Evolutionary conservation across 805 yeast genomes (phyloP).

Genomic region (Saccharomyces mikatae): DNA sequence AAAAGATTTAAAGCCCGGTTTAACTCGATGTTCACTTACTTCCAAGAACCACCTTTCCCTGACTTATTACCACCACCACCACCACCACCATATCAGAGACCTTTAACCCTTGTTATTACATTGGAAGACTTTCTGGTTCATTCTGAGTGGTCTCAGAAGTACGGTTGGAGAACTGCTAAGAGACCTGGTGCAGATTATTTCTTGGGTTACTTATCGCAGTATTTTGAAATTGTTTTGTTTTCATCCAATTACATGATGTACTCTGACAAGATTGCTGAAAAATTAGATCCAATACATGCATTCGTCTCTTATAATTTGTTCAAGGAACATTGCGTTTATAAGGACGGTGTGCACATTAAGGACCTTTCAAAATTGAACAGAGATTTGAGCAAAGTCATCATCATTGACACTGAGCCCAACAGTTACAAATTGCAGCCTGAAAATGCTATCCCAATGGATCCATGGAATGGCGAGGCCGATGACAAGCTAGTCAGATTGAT

Average conservation of each 20-base stretch:
- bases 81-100: slow-evolving; percentile 86
- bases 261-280: slow-evolving; percentile 74
- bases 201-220: slow-evolving; percentile 86
- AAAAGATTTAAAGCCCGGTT: slow-evolving; percentile 65
- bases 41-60: slow-evolving; percentile 89
- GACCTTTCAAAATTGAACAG: slow-evolving; percentile 87
- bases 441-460: slow-evolving; percentile 76
- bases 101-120: slow-evolving; percentile 79
- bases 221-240: slow-evolving; percentile 91
- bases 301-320: slow-evolving; percentile 77
- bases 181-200: slow-evolving; percentile 98
- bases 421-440: slow-evolving; percentile 81
- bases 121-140: slow-evolving; percentile 88
- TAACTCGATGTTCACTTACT: slow-evolving; percentile 66
- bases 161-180: slow-evolving; percentile 98
- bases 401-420: slow-evolving; percentile 70
- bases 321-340: slow-evolving; percentile 80
- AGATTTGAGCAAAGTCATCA: slow-evolving; percentile 72
- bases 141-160: slow-evolving; percentile 82
- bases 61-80: slow-evolving; percentile 88
- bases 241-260: slow-evolving; percentile 78
- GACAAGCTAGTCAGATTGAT: slow-evolving; percentile 73
- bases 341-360: slow-evolving; percentile 83
- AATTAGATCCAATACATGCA: slow-evolving; percentile 89
- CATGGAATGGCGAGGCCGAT: slow-evolving; percentile 83